Conservation (phyloP, 2,329 filamentous ascomycete species). For the Neoscytalidium dimidiatum region DNA sequence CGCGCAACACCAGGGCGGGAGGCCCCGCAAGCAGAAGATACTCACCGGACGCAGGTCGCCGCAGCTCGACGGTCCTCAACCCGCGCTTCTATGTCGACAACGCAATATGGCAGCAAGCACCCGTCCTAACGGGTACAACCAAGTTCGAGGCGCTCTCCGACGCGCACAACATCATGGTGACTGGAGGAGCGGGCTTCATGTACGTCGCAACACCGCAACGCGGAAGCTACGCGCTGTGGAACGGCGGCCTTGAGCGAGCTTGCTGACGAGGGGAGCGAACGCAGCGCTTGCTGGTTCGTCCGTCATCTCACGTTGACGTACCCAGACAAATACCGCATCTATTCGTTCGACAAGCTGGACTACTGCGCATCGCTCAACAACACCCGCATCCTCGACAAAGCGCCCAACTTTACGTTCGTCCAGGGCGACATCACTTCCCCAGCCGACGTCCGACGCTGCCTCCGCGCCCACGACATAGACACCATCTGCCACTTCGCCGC, state of each 20-base stretch:
- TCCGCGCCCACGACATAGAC: conserved; percentile 72
- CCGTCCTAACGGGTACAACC: conserved; percentile 68
- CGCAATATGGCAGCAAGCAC: conserved; percentile 71
- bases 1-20: neutral
- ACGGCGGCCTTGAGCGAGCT: neutral
- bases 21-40: neutral
- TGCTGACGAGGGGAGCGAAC: conserved; percentile 25
- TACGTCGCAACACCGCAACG: conserved; percentile 46
- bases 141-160: conserved; percentile 68
- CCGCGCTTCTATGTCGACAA: conserved; percentile 52
- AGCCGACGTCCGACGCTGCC: conserved; percentile 67
- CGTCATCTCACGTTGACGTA: conserved; percentile 77
- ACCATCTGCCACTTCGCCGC: conserved; percentile 83
- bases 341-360: conserved; percentile 84
- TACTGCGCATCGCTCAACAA: conserved; percentile 83
- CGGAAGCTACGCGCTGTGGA: conserved; percentile 11
- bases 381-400: conserved; percentile 66
- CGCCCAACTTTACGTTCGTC: conserved; percentile 75
- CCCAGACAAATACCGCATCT: conserved; percentile 71
- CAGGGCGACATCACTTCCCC: conserved; percentile 77
- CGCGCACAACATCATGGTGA: conserved; percentile 80
- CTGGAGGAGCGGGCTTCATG: conserved; percentile 85
- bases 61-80: conserved; percentile 41
- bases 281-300: conserved; percentile 78
- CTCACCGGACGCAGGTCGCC: conserved; percentile 14